phyloP scores from a whole-genome alignment of 495 filamentous ascomycete genomes.

The Tuber borchii region DNA sequence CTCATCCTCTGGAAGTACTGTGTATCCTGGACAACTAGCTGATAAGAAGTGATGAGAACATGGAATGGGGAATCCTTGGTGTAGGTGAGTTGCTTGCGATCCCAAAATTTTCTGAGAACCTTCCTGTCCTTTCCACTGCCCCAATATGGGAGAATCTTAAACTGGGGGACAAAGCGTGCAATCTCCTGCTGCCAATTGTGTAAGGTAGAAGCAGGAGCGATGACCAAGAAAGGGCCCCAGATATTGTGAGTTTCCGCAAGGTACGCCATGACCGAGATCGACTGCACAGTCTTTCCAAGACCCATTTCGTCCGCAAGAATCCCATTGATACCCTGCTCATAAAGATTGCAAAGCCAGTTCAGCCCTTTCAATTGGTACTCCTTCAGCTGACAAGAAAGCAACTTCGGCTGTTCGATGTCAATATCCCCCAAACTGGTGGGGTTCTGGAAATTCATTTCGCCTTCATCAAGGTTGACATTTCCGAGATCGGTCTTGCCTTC shows the following conservation, averaged over 20 bases:
- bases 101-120: slow-evolving; percentile 96
- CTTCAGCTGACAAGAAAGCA: slow-evolving; percentile 89
- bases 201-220: slow-evolving; percentile 89
- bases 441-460: slow-evolving; percentile 99
- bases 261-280: slow-evolving; percentile 98
- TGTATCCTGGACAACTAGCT: slow-evolving; percentile 90
- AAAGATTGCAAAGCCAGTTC: slow-evolving; percentile 97
- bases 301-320: slow-evolving; percentile 99
- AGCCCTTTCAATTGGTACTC: slow-evolving; percentile 98
- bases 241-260: slow-evolving; percentile 94
- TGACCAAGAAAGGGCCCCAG: slow-evolving; percentile 96
- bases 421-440: slow-evolving; percentile 88
- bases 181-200: slow-evolving; percentile 99
- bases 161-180: slow-evolving; percentile 78
- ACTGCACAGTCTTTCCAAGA: slow-evolving; percentile 97
- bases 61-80: slow-evolving; percentile 88
- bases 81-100: slow-evolving; percentile 93
- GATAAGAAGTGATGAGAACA: slow-evolving; percentile 92
- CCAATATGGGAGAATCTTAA: slow-evolving; percentile 97
- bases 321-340: slow-evolving; percentile 99
- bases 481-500: slow-evolving; percentile 47
- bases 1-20: slow-evolving; percentile 97
- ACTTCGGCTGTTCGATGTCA: slow-evolving; percentile 86
- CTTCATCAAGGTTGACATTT: slow-evolving; percentile 59
- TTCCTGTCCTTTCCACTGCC: slow-evolving; percentile 91